Evolutionary conservation across 306 rosid species (phyloP).

Genomic region (Cucumis cinereus): DNA sequence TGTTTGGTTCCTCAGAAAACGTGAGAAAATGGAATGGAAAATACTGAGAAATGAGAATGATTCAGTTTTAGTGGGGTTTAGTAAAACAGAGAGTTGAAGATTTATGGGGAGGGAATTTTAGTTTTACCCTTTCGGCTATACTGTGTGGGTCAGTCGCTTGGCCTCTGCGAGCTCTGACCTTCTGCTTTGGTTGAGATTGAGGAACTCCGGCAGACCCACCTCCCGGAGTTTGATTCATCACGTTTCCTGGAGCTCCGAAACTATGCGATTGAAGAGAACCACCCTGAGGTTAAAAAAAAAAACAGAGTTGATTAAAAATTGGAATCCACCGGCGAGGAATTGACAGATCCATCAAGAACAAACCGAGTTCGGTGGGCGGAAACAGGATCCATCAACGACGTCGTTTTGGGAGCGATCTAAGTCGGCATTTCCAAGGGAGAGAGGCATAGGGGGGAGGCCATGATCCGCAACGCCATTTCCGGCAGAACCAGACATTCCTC

Average conservation of each 20-base stretch:
- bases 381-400: conserved; percentile 44
- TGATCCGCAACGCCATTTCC: conserved; percentile 15
- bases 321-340: background rate
- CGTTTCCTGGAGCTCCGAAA: conserved; percentile 30
- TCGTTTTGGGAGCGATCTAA: conserved; percentile 49
- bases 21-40: background rate
- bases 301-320: background rate
- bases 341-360: conserved; percentile 2
- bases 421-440: conserved; percentile 25
- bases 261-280: conserved; percentile 32
- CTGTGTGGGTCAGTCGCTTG: conserved; percentile 99
- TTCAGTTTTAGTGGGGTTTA: background rate
- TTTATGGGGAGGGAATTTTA: background rate
- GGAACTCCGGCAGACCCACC: conserved; percentile 27
- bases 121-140: conserved; percentile 78
- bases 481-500: conserved; percentile 1
- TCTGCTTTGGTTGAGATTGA: conserved; percentile 73
- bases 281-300: conserved; percentile 8
- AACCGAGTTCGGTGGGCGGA: conserved; percentile 44
- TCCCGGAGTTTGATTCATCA: conserved; percentile 33
- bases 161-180: conserved; percentile 88
- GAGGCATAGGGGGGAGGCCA: conserved; percentile 39
- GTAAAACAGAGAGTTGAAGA: background rate
- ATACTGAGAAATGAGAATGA: no score
- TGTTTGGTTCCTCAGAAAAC: conserved; percentile 1